Base-by-base conservation (phyloP, 106 monocot species). In the Agapanthus africanus region DNA sequence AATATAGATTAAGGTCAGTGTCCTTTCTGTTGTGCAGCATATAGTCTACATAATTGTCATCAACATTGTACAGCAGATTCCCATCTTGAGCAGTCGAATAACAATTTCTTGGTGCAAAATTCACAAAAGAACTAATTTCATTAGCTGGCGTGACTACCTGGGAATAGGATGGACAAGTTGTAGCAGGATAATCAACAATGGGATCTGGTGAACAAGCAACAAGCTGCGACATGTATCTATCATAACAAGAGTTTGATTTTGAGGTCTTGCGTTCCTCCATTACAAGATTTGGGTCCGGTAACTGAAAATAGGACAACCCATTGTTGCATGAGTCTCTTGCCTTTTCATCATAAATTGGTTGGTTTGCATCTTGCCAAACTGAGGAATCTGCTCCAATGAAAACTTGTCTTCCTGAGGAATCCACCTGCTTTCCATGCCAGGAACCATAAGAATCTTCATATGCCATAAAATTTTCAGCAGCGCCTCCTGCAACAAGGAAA, bases 191-290 rank as follows among this genome's bases (percentile, higher is more conserved):
- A 59, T 50, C 46, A 35, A 54, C 36, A 14, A 38, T 42, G 26
- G 52, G 37, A 76, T 59, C 50, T 10, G 72, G 27, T 7, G 79
- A 76, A 51, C 71, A 63, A 23, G 86, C 74, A 25, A 28, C 70
- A 67, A 86, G 76, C 54, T 82, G 74, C 54, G 70, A 40, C 40
- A 83, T 77, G 32, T 79, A 87, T 16, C 77, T 71, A 44, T 83
- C 82, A 71, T 82, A 82, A 18, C 68, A 27, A 65, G 73, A 73
- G 36, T 51, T 47, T 16, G 47, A 37, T 60, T 51, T 52, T 59
- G 60, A 61, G 11, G 38, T 11, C 37, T 62, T 31, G 23, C 52
- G 41, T 42, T 52, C 63, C 28, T 74, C 38, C 23, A 61, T 23
- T 1, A 60, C 36, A 70, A 60, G 21, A 41, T 22, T 64, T 33